Percentiles rank a stretch among this genome's conserved stretches.
Conservation (phyloP, 192 early-diverging fungal genomes). For the Pilobolus umbonatus region DNA sequence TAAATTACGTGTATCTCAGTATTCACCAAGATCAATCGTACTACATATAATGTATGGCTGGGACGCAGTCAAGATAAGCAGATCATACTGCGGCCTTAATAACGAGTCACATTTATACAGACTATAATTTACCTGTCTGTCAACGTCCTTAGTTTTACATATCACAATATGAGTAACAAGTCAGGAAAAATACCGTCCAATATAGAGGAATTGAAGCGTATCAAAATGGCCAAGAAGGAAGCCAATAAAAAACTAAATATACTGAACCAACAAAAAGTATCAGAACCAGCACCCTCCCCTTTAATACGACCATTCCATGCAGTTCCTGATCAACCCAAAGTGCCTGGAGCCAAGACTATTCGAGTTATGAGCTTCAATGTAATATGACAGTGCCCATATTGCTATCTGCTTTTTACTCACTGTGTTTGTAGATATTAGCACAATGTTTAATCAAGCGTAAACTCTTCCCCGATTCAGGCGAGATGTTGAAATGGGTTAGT, state of each 20-base stretch:
- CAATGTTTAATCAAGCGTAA: constrained; percentile 29
- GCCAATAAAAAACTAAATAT: constrained; percentile 1
- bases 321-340: background rate
- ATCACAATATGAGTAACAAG: too few relatives aligned
- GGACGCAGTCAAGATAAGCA: too few relatives aligned
- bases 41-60: too few relatives aligned
- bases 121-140: too few relatives aligned
- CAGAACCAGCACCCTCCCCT: background rate
- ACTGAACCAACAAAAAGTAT: background rate
- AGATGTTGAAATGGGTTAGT: constrained; percentile 36
- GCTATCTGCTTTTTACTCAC: background rate
- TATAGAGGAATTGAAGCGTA: constrained; percentile 1
- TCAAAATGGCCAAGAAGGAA: constrained; percentile 7
- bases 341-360: background rate
- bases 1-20: too few relatives aligned
- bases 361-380: constrained; percentile 25
- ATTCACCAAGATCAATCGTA: too few relatives aligned
- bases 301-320: background rate
- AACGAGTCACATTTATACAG: too few relatives aligned
- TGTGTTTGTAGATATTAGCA: constrained; percentile 28
- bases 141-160: too few relatives aligned
- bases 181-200: too few relatives aligned
- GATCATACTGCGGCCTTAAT: too few relatives aligned
- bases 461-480: constrained; percentile 31
- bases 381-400: background rate